Conservation (phyloP, 805 yeast genomes). For the baker's yeast (Saccharomyces cerevisiae) region DNA sequence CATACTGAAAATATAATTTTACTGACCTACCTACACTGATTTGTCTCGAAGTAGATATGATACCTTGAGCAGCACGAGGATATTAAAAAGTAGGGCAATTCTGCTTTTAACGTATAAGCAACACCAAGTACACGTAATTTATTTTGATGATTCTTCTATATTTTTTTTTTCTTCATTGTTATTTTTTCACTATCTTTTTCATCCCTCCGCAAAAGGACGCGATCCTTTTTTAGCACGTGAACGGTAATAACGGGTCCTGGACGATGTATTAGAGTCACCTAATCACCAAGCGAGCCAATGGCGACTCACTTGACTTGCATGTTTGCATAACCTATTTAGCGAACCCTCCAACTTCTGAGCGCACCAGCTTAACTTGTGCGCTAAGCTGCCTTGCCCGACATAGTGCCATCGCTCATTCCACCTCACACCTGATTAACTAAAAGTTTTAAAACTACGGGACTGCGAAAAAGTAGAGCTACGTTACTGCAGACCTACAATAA, state of each 20-base stretch:
- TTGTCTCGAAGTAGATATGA: not conserved
- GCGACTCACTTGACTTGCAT: not conserved
- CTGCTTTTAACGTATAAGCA: not conserved
- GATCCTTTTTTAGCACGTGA: not conserved
- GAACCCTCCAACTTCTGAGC: not conserved
- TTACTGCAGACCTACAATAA: not conserved
- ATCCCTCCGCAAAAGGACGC: not conserved
- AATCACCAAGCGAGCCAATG: not conserved
- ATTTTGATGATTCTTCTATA: not conserved
- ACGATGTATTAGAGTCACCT: not conserved
- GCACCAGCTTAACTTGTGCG: not conserved
- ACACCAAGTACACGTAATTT: not conserved
- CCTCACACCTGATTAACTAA: not conserved
- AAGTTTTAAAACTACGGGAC: not conserved
- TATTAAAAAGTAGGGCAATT: not conserved
- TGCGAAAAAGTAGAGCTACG: not conserved
- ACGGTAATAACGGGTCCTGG: not conserved
- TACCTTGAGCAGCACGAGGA: not conserved
- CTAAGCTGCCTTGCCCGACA: not conserved
- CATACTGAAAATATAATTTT: not conserved
- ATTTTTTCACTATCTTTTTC: not conserved
- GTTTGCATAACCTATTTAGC: not conserved
- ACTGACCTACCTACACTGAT: not conserved
- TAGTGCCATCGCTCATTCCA: not conserved
- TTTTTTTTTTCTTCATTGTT: not conserved